A percentile compares a stretch with the other conserved stretches of the same genome.
Evolutionary conservation across 169 alveolate species (phyloP).

Genomic region (Eimeria acervulina): DNA sequence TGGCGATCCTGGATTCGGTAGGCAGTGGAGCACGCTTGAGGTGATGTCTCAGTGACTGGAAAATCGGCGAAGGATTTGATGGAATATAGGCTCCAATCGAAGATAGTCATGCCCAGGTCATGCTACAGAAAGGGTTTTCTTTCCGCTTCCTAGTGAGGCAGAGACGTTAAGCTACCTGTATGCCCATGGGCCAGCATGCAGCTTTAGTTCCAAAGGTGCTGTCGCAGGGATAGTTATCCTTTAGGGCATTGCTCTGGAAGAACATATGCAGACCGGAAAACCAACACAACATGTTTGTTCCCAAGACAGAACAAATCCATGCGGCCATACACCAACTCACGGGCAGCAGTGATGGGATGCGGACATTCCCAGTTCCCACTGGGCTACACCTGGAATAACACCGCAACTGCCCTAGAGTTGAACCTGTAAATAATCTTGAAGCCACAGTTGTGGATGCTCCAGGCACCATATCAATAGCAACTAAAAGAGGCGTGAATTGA

Average conservation of each 20-base stretch:
- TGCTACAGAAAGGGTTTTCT: not conserved
- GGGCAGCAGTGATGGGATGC: not conserved
- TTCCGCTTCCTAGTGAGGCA: not conserved
- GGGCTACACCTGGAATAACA: not conserved
- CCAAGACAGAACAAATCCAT: not conserved
- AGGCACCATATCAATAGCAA: not conserved
- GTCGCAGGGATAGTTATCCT: not conserved
- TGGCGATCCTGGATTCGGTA: not conserved
- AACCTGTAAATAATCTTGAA: constrained; percentile 13
- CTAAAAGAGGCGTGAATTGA: not conserved
- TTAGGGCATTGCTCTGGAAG: not conserved
- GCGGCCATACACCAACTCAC: not conserved
- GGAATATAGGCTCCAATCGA: not conserved
- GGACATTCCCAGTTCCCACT: not conserved
- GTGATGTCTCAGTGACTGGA: not conserved
- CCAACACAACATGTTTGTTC: not conserved
- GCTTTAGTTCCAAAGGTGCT: not conserved
- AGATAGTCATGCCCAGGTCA: not conserved
- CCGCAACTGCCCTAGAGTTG: not conserved
- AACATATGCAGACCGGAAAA: not conserved
- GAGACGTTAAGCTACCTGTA: not conserved
- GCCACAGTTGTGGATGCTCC: constrained; percentile 39
- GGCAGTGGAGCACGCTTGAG: constrained; percentile 4
- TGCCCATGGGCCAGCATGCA: constrained; percentile 8
- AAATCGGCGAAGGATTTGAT: not conserved